phyloP scores from a whole-genome alignment of 2,329 filamentous ascomycete genomes.

The Stachybotrys chlorohalonatus region DNA sequence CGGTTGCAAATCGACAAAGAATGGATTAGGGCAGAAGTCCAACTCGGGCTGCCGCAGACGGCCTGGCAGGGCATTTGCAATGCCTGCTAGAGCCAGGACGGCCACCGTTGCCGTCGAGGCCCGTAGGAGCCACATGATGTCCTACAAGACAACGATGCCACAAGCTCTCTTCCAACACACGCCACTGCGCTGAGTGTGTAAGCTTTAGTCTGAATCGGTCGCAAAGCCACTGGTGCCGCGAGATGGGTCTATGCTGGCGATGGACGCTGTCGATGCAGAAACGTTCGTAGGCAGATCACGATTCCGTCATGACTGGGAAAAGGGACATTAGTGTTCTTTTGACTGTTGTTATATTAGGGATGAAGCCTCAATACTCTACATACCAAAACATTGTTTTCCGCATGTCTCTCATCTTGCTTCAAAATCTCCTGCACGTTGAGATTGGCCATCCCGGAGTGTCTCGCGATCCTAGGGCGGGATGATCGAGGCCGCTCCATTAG shows the following conservation, averaged over 20 bases:
- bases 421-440: neutral
- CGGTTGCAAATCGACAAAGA: slow-evolving; percentile 2
- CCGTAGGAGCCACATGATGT: neutral
- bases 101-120: slow-evolving; percentile 1
- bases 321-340: neutral
- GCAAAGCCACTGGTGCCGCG: too few relatives aligned
- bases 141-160: neutral
- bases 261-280: too few relatives aligned
- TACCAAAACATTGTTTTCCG: neutral
- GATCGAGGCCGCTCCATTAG: neutral
- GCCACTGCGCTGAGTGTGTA: neutral
- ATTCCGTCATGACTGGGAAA: neutral
- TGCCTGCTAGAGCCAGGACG: neutral
- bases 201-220: neutral
- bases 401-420: neutral
- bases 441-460: neutral
- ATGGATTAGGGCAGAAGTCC: neutral
- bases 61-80: neutral
- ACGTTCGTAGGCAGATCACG: too few relatives aligned
- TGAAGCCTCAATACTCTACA: neutral
- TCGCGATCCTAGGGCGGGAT: neutral
- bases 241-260: too few relatives aligned
- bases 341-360: neutral
- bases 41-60: neutral
- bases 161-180: neutral